Evolutionary conservation across 1,139 yeast genomes (phyloP), one percentile per base, ranked within the genome.

Genomic region (Yamadazyma trypodendri): DNA sequence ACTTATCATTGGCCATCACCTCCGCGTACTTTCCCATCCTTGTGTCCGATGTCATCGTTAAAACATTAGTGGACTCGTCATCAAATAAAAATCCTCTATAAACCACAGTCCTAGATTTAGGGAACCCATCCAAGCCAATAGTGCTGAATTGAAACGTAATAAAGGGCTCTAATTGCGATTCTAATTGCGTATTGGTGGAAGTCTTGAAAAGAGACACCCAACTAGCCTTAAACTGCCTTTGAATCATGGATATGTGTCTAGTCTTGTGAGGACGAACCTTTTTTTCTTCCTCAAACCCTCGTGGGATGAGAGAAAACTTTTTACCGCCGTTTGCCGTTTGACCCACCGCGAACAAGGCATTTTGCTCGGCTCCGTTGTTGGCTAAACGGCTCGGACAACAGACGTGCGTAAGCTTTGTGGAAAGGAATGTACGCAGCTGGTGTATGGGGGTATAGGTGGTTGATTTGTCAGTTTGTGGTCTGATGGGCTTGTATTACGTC

Each of bases 61-160:
- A 56, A 8, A 84, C 77, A 51, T 85, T 87, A 30, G 83, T 81
- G 40, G 76, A 69, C 44, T 73, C 75, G 53, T 85, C 86, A 53
- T 79, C 71, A 53, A 86, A 87, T 32, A 87, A 61, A 62, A 85
- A 87, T 11, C 90, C 94, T 37, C 95, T 72, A 50, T 69, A 78
- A 11, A 85, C 79, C 45, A 87, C 77, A 0, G 94, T 83, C 48
- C 95, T 65, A 37, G 75, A 83, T 48, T 64, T 74, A 12, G 86
- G 95, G 52, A 63, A 65, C n/a, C 79, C 79, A 27, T 63, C 57
- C 8, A 50, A 34, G 46, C 81, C 85, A 29, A 83, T 77, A 11
- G 92, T 84, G 37, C 88, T 79, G 37, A 86, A 74, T 46, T 84
- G 83, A 50, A 85, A 83, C 2, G 83, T 61, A 34, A 72, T 67